Percentiles rank a stretch among this genome's conserved stretches.
phyloP scores from a whole-genome alignment of 257 asterid genomes.

The Fraxinus excelsior region DNA sequence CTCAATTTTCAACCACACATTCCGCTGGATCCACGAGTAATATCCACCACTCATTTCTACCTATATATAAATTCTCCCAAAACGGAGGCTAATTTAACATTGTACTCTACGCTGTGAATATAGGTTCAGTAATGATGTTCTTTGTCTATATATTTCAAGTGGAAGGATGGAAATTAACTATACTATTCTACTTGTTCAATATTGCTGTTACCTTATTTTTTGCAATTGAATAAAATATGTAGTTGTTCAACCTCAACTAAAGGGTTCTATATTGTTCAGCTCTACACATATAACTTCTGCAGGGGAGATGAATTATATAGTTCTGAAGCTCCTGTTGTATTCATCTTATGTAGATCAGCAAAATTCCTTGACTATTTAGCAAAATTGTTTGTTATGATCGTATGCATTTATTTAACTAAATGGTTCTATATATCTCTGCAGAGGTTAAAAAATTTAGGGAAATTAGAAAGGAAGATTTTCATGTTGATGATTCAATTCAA shows the following conservation, averaged over 20 bases:
- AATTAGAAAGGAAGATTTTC: constrained; percentile 33
- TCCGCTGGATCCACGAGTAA: too few relatives aligned
- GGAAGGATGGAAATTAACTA: not conserved
- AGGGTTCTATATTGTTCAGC: not conserved
- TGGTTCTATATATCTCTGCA: constrained; percentile 27
- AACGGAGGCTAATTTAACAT: not conserved
- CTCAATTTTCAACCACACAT: too few relatives aligned
- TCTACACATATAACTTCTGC: not conserved
- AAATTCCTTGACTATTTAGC: constrained; percentile 3
- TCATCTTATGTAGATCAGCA: not conserved
- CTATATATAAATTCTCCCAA: too few relatives aligned
- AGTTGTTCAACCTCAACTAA: not conserved
- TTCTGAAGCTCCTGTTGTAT: too few relatives aligned
- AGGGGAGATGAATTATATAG: not conserved
- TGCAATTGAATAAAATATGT: not conserved
- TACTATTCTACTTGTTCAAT: not conserved
- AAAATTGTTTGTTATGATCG: not conserved
- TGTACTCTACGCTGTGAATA: not conserved
- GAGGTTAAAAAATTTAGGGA: constrained; percentile 46
- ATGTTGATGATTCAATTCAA: constrained; percentile 36
- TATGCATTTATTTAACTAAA: constrained; percentile 18
- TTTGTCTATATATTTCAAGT: not conserved
- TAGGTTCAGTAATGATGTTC: not conserved
- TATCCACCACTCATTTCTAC: too few relatives aligned
- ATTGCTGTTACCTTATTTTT: not conserved